phyloP scores from a whole-genome alignment of 495 filamentous ascomycete species.

The Penicillium coprophilum region DNA sequence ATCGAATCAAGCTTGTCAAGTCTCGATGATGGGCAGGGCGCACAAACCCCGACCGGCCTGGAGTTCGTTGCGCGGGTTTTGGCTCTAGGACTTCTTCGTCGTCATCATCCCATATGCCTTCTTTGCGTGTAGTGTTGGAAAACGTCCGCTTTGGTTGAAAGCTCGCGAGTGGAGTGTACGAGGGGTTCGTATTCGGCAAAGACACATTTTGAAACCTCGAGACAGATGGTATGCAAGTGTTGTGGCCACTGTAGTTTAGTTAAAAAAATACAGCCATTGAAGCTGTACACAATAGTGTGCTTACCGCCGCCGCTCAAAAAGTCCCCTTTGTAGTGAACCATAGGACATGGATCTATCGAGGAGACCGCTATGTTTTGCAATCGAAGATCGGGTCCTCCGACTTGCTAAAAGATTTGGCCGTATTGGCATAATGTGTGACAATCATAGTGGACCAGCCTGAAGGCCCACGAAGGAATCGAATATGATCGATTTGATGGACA shows the following conservation, averaged over 20 bases:
- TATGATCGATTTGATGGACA: background rate
- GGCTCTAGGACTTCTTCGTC: constrained; percentile 2
- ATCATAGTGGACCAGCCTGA: constrained; percentile 22
- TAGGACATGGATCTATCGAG: background rate
- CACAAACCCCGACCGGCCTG: background rate
- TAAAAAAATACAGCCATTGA: background rate
- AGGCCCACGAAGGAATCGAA: background rate
- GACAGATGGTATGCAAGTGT: background rate
- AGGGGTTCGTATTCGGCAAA: background rate
- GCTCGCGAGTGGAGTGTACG: background rate
- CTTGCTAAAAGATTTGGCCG: constrained; percentile 23
- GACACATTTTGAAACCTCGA: background rate
- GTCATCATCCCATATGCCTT: constrained; percentile 7
- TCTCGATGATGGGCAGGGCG: constrained; percentile 1
- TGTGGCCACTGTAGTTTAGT: constrained; percentile 2
- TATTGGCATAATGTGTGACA: constrained; percentile 25
- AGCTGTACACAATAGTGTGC: background rate
- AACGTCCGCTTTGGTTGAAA: background rate
- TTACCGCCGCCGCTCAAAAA: background rate
- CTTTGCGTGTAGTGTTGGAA: background rate
- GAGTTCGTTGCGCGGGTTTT: background rate
- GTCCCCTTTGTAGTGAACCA: background rate
- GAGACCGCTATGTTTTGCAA: constrained; percentile 7
- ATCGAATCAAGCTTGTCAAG: constrained; percentile 3
- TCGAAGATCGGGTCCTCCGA: constrained; percentile 20